phyloP scores from a whole-genome alignment of 441 rosid genomes.

The Corymbia citriodora region DNA sequence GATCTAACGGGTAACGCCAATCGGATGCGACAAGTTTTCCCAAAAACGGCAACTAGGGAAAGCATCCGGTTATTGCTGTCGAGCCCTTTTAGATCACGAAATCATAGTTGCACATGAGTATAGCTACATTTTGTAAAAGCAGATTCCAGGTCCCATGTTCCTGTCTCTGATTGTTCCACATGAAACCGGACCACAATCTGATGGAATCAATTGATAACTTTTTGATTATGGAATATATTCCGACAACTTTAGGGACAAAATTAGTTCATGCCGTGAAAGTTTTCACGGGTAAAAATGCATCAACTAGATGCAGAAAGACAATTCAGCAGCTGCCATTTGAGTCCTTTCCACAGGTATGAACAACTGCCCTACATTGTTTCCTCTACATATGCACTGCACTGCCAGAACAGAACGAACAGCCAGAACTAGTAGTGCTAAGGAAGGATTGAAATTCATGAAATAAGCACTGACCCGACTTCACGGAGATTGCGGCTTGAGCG shows the following conservation, averaged over 20 bases:
- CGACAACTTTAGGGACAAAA: not conserved
- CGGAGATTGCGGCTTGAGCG: slow-evolving; percentile 1
- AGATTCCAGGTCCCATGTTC: not conserved
- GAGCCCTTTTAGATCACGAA: not conserved
- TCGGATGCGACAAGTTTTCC: not conserved
- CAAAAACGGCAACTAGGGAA: not conserved
- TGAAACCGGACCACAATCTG: not conserved
- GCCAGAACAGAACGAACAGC: not conserved
- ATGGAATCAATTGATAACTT: not conserved
- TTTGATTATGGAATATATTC: not conserved
- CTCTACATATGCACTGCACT: not conserved
- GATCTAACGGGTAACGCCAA: not conserved
- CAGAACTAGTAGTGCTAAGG: not conserved
- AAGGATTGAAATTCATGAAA: not conserved
- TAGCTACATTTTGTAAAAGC: not conserved
- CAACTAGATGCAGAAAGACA: not conserved
- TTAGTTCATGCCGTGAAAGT: not conserved
- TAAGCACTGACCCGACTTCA: slow-evolving; percentile 8
- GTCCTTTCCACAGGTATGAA: not conserved
- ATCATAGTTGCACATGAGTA: not conserved
- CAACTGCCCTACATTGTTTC: not conserved
- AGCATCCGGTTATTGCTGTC: not conserved
- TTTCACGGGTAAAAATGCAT: not conserved
- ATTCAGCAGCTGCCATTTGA: not conserved
- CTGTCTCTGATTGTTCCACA: not conserved